Evolutionary conservation across 768 basidiomycete species (phyloP), one percentile per base, ranked within the genome.

Genomic region (Collybia mongolica): DNA sequence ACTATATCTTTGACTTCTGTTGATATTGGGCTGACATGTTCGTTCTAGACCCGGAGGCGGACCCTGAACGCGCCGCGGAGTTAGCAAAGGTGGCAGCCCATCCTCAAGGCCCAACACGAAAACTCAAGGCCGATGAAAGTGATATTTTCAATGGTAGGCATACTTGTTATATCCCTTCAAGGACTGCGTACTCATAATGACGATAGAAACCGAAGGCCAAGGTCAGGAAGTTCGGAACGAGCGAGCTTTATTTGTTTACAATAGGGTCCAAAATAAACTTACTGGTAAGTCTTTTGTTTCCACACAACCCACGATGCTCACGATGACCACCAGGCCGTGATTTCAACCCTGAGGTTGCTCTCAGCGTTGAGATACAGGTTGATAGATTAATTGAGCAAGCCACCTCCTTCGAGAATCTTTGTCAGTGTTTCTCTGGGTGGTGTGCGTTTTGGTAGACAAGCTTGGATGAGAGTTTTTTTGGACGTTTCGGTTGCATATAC

Each of bases 361-460:
- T 98, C 41, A 71, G 77, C 7, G 90, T 98, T n/a, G 71, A 76
- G 20, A 80, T 74, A 8, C 97, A 99, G 67, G 97, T 99, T 11
- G 91, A 94, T 62, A 88, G 89, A 65, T 75, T 99, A 46, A 98
- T 99, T 54, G 79, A 86, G 54, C 93, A 98, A 66, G 93, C 97
- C 4, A 97, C 90, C 3, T 87, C 91, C 12, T 67, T 98, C 39
- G 95, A 98, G 67, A 97, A 98, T 65, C 81, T 98, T 2, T 97
- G 93, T 65, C 95, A 96, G 65, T 94, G 93, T 62, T 97, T 96
- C 75, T 90, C 93, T 54, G 94, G 94, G 66, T 96, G 93, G 94
- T 89, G 87, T 70, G 87, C 88, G 37, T 90, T 89, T 70, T 90
- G 88, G 88, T 90, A 54, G 20, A 35, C 24, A 20, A 32, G 35